Evolutionary conservation across 2,329 filamentous ascomycete species (phyloP).

Genomic region (Penicillium sp.): DNA sequence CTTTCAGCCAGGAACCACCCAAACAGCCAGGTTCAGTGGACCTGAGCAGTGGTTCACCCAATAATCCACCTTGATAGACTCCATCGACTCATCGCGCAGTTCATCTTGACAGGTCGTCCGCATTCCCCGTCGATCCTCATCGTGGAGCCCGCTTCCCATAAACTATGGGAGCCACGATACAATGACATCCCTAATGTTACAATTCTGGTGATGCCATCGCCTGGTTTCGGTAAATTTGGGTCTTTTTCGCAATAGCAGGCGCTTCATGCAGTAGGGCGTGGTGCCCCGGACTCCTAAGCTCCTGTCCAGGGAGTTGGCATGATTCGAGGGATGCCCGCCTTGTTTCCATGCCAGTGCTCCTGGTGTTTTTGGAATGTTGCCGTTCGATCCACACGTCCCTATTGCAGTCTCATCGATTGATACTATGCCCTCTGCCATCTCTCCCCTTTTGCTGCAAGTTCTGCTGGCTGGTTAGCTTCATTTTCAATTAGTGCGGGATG

Average conservation of each 20-base stretch:
- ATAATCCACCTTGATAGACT: background rate
- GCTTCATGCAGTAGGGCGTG: conserved; percentile 14
- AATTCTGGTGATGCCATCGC: background rate
- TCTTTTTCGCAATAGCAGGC: background rate
- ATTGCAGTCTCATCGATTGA: background rate
- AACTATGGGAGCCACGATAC: conserved; percentile 22
- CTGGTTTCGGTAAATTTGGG: background rate
- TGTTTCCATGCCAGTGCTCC: conserved; percentile 33
- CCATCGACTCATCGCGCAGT: conserved; percentile 8
- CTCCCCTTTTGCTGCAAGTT: background rate
- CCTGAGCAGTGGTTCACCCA: background rate
- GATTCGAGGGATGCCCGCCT: conserved; percentile 22
- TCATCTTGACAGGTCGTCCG: conserved; percentile 20
- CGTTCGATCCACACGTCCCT: background rate
- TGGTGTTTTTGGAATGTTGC: conserved; percentile 25
- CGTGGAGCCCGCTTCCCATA: conserved; percentile 10
- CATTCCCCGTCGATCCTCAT: conserved; percentile 21
- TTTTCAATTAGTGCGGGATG: background rate
- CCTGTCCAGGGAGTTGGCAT: conserved; percentile 14
- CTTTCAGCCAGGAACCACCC: conserved; percentile 14
- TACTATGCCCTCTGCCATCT: background rate
- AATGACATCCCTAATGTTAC: conserved; percentile 18
- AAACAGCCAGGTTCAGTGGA: background rate
- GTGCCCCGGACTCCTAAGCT: background rate
- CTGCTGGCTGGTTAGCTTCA: background rate